Percentiles rank a stretch among this genome's conserved stretches.
These are phyloP conservation scores for Backusella westeae DNA, from an alignment of 192 early-diverging fungal genomes.

Conservation along the genomic window DNA sequence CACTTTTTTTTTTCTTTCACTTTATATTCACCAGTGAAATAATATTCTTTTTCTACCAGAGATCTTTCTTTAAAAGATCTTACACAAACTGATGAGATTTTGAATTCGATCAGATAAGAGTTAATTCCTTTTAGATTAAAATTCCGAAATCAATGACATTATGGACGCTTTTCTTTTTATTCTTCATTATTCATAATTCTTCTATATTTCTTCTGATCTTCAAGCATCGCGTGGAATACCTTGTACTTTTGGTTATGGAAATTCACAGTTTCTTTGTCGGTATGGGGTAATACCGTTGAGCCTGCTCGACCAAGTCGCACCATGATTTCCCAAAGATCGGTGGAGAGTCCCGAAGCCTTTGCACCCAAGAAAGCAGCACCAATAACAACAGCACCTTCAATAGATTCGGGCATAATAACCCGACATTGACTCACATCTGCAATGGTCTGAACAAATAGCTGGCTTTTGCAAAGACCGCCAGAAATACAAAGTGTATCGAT, in stretches of 20 bases:
- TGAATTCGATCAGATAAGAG: neutral
- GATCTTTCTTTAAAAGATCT: neutral
- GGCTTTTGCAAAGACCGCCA: conserved; percentile 65
- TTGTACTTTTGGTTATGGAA: conserved; percentile 54
- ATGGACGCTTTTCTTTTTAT: neutral
- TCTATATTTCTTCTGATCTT: conserved; percentile 52
- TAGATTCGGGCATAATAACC: conserved; percentile 54
- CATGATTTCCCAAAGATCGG: conserved; percentile 57
- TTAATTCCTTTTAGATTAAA: neutral
- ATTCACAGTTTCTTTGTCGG: conserved; percentile 19
- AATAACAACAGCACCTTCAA: conserved; percentile 62
- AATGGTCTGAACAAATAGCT: conserved; percentile 55
- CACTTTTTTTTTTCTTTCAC: neutral
- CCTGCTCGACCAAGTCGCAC: conserved; percentile 45
- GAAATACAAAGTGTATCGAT: conserved; percentile 61
- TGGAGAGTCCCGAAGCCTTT: conserved; percentile 39
- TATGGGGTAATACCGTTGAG: conserved; percentile 42
- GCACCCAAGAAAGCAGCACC: conserved; percentile 69
- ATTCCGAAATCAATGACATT: neutral
- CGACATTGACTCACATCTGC: conserved; percentile 55
- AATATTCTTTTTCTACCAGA: neutral
- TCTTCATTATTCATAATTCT: conserved; percentile 44
- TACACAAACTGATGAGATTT: neutral
- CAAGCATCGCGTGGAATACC: conserved; percentile 58
- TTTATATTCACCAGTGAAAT: no score